Evolutionary conservation across 202 grass and related monocot genomes (phyloP).

Genomic region (Digitaria exilis): DNA sequence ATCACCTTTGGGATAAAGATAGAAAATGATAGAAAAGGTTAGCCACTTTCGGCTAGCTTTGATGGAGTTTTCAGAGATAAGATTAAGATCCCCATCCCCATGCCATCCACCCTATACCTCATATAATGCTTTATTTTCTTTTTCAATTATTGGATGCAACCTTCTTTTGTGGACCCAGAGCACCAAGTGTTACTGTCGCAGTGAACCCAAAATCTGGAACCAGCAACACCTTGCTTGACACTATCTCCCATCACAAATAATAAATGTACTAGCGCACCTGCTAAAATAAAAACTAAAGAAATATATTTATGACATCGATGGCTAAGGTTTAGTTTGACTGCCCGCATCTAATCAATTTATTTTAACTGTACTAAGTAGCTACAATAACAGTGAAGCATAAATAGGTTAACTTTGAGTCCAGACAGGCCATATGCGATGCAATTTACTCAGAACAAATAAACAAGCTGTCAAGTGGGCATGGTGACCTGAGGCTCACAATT

Average conservation of each 20-base stretch:
- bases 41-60: slow-evolving; percentile 80
- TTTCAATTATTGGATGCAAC: slow-evolving; percentile 48
- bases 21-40: slow-evolving; percentile 72
- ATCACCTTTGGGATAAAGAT: slow-evolving; percentile 55
- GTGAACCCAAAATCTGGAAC: slow-evolving; percentile 29
- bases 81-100: slow-evolving; percentile 83
- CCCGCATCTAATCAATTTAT: not conserved
- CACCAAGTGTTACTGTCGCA: slow-evolving; percentile 48
- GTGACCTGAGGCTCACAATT: slow-evolving; percentile 57
- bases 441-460: slow-evolving; percentile 21
- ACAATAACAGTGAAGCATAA: not conserved
- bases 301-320: not conserved
- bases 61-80: slow-evolving; percentile 83
- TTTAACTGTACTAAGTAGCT: not conserved
- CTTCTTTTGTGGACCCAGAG: slow-evolving; percentile 42
- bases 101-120: slow-evolving; percentile 45
- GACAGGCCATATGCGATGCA: not conserved
- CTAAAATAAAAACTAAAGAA: not conserved
- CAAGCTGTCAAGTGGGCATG: slow-evolving; percentile 50
- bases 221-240: slow-evolving; percentile 27
- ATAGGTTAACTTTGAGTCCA: not conserved
- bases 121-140: slow-evolving; percentile 39
- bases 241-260: not conserved
- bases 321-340: not conserved
- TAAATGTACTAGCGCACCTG: too few relatives aligned